These are phyloP conservation scores for Tricholoma matsutake DNA, from an alignment of 768 basidiomycete species.

Conservation along the genomic window DNA sequence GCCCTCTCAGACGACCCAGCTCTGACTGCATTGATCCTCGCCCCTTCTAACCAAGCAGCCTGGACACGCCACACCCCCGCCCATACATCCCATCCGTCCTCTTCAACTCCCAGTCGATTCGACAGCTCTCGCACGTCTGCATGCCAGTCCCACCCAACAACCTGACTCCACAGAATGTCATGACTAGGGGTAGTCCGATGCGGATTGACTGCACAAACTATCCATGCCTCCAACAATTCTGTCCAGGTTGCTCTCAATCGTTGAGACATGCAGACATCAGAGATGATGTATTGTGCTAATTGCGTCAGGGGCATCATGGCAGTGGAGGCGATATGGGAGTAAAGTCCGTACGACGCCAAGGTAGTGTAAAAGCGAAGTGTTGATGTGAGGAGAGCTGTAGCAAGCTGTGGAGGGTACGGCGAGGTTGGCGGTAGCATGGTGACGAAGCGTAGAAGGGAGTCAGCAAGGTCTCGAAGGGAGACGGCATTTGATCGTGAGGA, in stretches of 20 bases:
- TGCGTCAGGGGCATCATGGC: slow-evolving; percentile 54
- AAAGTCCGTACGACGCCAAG: slow-evolving; percentile 78
- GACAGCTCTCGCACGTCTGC: slow-evolving; percentile 47
- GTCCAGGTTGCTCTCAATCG: slow-evolving; percentile 51
- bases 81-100: slow-evolving; percentile 36
- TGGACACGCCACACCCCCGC: slow-evolving; percentile 54
- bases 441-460: slow-evolving; percentile 72
- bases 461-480: slow-evolving; percentile 51
- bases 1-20: slow-evolving; percentile 64
- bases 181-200: slow-evolving; percentile 85
- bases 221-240: slow-evolving; percentile 67
- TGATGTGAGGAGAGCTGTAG: slow-evolving; percentile 46
- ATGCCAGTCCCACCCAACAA: slow-evolving; percentile 76
- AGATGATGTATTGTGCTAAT: slow-evolving; percentile 46
- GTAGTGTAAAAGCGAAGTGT: slow-evolving; percentile 62
- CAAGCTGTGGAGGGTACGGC: slow-evolving; percentile 39
- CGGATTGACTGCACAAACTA: slow-evolving; percentile 82
- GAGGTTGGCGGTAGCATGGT: slow-evolving; percentile 48
- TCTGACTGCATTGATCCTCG: slow-evolving; percentile 63
- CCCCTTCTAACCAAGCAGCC: slow-evolving; percentile 75
- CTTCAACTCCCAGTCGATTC: slow-evolving; percentile 27
- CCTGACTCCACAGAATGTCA: slow-evolving; percentile 87
- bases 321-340: slow-evolving; percentile 63
- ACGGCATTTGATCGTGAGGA: slow-evolving; percentile 71
- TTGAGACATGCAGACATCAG: slow-evolving; percentile 32